phyloP scores from a whole-genome alignment of 495 filamentous ascomycete genomes.

The Xylaria cubensis region DNA sequence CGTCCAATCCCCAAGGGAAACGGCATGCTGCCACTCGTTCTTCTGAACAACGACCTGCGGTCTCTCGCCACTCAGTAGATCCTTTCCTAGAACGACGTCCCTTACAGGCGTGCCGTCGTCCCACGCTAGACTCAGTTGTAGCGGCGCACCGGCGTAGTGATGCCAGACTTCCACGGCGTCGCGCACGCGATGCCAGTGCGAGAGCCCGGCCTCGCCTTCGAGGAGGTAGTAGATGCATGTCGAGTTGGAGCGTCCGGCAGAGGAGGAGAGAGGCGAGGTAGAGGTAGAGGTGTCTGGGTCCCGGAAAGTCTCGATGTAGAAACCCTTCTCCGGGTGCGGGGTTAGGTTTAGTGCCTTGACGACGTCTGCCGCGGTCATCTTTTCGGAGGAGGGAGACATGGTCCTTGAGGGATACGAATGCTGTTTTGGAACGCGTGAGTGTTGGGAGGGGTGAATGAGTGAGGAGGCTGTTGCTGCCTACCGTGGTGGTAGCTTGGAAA shows the following conservation, averaged over 20 bases:
- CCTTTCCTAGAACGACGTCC: slow-evolving; percentile 43
- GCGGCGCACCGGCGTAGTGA: slow-evolving; percentile 55
- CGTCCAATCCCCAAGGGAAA: slow-evolving; percentile 53
- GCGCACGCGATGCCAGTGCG: slow-evolving; percentile 54
- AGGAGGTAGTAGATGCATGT: slow-evolving; percentile 59
- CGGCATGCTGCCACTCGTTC: slow-evolving; percentile 52
- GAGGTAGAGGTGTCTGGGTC: slow-evolving; percentile 41
- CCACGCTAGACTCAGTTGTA: slow-evolving; percentile 46
- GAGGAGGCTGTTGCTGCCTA: background rate
- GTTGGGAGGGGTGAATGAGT: background rate
- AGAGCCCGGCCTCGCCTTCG: slow-evolving; percentile 47
- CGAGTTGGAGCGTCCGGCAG: slow-evolving; percentile 40
- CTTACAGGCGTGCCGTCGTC: slow-evolving; percentile 42
- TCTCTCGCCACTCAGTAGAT: slow-evolving; percentile 44
- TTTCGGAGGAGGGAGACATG: background rate
- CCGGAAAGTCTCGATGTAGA: slow-evolving; percentile 53
- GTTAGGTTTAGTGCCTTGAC: slow-evolving; percentile 46
- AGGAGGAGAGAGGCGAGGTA: too few species aligned
- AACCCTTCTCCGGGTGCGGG: slow-evolving; percentile 54
- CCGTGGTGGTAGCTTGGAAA: background rate
- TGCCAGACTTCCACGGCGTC: slow-evolving; percentile 56
- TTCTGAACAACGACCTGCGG: slow-evolving; percentile 49
- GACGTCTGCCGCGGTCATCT: slow-evolving; percentile 43
- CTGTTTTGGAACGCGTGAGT: background rate
- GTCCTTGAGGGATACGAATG: background rate